Conservation (phyloP, 2,329 filamentous ascomycete species). For the Didymella pomorum region DNA sequence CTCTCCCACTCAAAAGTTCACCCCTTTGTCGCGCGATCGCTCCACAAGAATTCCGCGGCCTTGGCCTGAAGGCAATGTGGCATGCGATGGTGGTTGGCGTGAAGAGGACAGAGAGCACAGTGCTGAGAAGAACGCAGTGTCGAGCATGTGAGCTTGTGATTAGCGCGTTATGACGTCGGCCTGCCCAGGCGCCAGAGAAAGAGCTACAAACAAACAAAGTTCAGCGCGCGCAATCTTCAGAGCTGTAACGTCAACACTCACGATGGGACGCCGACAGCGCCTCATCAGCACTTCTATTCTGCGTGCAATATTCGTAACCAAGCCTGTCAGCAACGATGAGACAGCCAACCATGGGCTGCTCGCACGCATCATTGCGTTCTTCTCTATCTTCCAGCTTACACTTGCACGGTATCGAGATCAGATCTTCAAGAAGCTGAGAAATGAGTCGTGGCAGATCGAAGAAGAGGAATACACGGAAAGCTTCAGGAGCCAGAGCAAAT, state of each 20-base stretch:
- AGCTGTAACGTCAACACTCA: constrained; percentile 15
- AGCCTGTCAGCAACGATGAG: constrained; percentile 27
- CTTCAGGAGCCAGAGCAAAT: constrained; percentile 56
- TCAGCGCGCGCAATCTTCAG: constrained; percentile 3
- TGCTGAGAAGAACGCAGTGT: constrained; percentile 11
- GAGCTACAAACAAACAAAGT: constrained; percentile 7
- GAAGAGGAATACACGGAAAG: constrained; percentile 64
- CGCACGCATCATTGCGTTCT: constrained; percentile 61
- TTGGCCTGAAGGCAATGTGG: constrained; percentile 7
- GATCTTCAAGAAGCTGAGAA: constrained; percentile 62
- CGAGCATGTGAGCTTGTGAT: not conserved
- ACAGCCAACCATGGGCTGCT: constrained; percentile 46
- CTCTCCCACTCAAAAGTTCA: not conserved
- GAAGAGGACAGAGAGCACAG: not conserved
- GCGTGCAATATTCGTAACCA: constrained; percentile 45
- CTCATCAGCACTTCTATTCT: constrained; percentile 50
- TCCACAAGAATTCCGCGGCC: constrained; percentile 5
- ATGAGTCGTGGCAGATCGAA: constrained; percentile 61
- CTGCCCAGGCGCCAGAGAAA: not conserved
- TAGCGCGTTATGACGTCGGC: constrained; percentile 19
- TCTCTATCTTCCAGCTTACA: constrained; percentile 61
- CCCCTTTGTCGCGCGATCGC: not conserved
- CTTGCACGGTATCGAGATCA: constrained; percentile 58
- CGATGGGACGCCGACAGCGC: constrained; percentile 48
- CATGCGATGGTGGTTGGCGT: constrained; percentile 4